These are phyloP conservation scores for Larix kaempferi DNA, from an alignment of 75 land plant genomes.

Conservation along the genomic window DNA sequence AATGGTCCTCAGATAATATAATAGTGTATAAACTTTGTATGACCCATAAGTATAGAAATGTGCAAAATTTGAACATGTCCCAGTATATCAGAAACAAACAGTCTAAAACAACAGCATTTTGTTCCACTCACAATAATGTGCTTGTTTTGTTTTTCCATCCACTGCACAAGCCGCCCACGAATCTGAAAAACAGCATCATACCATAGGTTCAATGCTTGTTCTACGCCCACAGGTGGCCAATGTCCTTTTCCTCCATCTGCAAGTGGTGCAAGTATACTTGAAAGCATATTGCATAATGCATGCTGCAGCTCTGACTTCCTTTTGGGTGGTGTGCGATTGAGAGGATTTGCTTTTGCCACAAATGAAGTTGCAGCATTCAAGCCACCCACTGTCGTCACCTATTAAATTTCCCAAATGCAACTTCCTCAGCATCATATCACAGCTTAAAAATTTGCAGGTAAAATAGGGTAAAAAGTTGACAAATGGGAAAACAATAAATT, in stretches of 20 bases:
- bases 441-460: neutral
- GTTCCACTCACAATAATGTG: constrained; percentile 76
- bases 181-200: constrained; percentile 93
- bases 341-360: constrained; percentile 98
- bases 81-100: neutral
- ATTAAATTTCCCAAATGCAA: constrained; percentile 5
- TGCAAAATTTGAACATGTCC: neutral
- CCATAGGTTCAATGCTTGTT: constrained; percentile 87
- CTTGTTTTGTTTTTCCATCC: constrained; percentile 99
- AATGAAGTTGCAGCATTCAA: constrained; percentile 97
- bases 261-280: constrained; percentile 91
- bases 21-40: neutral
- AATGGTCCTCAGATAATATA: neutral
- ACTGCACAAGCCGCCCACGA: constrained; percentile 78
- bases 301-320: constrained; percentile 96
- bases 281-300: constrained; percentile 98
- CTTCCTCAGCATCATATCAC: neutral
- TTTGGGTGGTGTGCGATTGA: constrained; percentile 78
- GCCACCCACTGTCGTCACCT: constrained; percentile 93
- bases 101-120: neutral
- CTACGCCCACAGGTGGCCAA: constrained; percentile 97
- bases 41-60: neutral
- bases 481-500: neutral
- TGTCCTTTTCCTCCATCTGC: constrained; percentile 87
- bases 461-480: neutral